Percentiles rank a stretch among this genome's conserved stretches.
These are phyloP conservation scores for Rhizopus arrhizus DNA, from an alignment of 371 early-diverging fungal genomes.

Conservation along the genomic window DNA sequence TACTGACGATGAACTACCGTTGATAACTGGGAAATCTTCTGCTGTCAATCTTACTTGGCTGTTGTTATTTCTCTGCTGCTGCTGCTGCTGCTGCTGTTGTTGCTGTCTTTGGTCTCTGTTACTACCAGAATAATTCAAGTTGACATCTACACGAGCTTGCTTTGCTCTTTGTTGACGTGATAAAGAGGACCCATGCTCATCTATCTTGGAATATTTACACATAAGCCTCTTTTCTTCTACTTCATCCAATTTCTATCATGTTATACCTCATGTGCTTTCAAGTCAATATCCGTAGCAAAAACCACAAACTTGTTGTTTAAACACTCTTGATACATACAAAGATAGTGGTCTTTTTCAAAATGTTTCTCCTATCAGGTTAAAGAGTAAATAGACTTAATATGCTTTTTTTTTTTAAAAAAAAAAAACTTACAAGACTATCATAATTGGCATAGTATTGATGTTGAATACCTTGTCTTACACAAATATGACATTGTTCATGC, in stretches of 20 bases:
- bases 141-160: conserved; percentile 53
- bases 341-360: conserved; percentile 80
- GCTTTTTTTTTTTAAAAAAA: background rate
- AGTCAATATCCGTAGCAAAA: conserved; percentile 88
- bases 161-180: conserved; percentile 39
- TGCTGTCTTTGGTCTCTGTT: conserved; percentile 7
- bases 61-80: background rate
- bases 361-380: conserved; percentile 69
- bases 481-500: conserved; percentile 94
- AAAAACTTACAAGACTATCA: conserved; percentile 64
- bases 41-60: conserved; percentile 4
- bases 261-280: conserved; percentile 80
- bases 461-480: conserved; percentile 70
- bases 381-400: background rate
- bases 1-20: conserved; percentile 17
- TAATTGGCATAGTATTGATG: conserved; percentile 89
- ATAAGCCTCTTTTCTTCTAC: background rate
- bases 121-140: conserved; percentile 47
- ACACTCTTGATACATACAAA: conserved; percentile 82
- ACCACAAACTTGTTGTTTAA: conserved; percentile 94
- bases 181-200: conserved; percentile 46
- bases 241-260: background rate
- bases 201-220: conserved; percentile 14
- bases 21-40: conserved; percentile 40
- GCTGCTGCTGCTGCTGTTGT: background rate